Base-by-base conservation (phyloP, 257 asterid species). In the Ballota nigra region DNA sequence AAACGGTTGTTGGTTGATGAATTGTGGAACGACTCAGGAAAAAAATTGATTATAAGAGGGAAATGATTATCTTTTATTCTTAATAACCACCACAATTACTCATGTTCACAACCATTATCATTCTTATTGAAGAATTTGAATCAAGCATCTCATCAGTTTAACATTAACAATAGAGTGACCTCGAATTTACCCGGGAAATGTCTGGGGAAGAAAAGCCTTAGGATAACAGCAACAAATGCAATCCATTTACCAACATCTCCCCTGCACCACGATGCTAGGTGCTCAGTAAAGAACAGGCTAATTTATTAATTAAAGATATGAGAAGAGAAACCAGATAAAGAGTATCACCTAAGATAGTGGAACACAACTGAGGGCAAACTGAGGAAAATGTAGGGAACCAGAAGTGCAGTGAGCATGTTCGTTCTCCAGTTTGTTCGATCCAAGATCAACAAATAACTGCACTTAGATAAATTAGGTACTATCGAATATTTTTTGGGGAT, bases 351-450 rank as follows among this genome's bases (percentile, higher is more conserved):
- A 33, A 90, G 85, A 19, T 88, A 78, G 77, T 79, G 41, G 88
- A 93, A 91, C 11, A 89, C 56, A 5, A 72, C 8, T 0, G 77
- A 53, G 2, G 98, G 98, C 34, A 91, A 80, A 64, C 89, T 83
- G 57, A 93, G 77, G 97, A 91, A 91, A 47, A 91, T 89, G 65
- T 93, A 91, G 26, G 98, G 98, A 64, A 93, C 78, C 6, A 93
- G 77, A 29, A 93, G 89, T 0, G 91, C 66, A 22, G 97, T 93
- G 22, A 93, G 89, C 74, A 93, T 93, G 82, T 89, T 89, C 11
- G 89, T 82, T 87, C 88, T 87, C 98, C 98, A 93, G 80, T 93
- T 91, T 3, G 98, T 93, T 76, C 96, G 89, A 71, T 92, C 98
- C 95, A 92, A 70, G 77, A 92, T 70, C 88, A 92, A 74, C 86